Evolutionary conservation across 139 green algal species (phyloP).

Genomic region (Closterium sp.): DNA sequence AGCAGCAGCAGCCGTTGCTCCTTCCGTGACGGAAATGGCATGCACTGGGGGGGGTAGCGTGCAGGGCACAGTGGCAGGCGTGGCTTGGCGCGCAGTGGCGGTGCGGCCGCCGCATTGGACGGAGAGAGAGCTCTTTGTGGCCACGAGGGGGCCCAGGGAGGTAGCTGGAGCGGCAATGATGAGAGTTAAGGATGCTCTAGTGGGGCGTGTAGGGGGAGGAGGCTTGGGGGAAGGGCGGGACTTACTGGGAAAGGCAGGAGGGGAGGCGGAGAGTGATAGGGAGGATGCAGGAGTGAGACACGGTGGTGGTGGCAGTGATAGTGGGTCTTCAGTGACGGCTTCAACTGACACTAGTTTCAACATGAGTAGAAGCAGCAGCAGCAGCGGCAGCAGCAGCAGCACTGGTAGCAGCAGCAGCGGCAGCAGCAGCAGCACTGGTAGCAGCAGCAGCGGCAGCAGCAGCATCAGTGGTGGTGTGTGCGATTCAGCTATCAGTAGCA

Average conservation of each 20-base stretch:
- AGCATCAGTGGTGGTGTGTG: no score
- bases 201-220: neutral
- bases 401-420: no score
- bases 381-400: no score
- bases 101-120: neutral
- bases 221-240: neutral
- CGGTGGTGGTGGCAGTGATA: no score
- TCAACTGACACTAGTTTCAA: no score
- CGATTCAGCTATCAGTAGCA: neutral
- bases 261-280: no score
- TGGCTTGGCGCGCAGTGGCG: neutral
- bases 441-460: no score
- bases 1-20: neutral
- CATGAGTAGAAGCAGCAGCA: no score
- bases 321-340: no score
- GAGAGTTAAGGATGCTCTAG: neutral
- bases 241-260: neutral
- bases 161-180: neutral
- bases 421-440: no score
- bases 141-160: neutral
- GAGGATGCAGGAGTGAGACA: no score
- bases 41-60: neutral
- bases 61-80: neutral
- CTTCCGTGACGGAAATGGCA: neutral
- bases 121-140: neutral